Base-by-base conservation (phyloP, 495 filamentous ascomycete genomes). In the Pseudevernia furfuracea region DNA sequence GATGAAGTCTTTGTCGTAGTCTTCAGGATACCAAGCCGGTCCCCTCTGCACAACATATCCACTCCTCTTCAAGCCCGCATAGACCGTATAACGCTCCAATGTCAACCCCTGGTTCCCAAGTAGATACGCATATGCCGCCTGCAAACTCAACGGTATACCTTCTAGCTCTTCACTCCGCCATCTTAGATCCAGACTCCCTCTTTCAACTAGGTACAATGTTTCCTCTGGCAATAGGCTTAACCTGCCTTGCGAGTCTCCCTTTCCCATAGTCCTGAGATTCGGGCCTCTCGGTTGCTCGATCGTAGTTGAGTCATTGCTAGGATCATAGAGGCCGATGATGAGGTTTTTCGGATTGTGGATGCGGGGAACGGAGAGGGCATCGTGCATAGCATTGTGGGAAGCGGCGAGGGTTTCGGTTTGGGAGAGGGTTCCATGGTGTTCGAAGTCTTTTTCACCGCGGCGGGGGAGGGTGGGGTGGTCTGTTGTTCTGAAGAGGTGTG, bases 391-490 rank as follows among this genome's bases (percentile, higher is more conserved):
- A 62, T 81, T 77, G n/a, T 93, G 85, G 36, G 90, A 93, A 30
- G 88, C 84, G 66, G 85, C 84, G 57, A 98, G 87, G 32, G 87
- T 81, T 59, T 81, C 76, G 67, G 85, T 83, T 75, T 98, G 94
- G 61, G 87, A 84, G 55, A 83, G 78, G 19, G 94, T 97, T 63
- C 88, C 90, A 74, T 97, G 90, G 19, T 89, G 84, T 75, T 97
- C 94, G 74, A 97, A 98, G 78, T 98, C 94, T 74, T 98, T 98
- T 71, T 94, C 89, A 58, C 94, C 94, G 63, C 89, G 88, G 65
- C 84, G 86, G 44, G 89, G 89, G 41, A 92, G 78, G 19, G 76
- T 74, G 10, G 75, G 66, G 52, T 77, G 69, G 34, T 25, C 46
- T 25, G 65, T 60, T 58, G 58, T 55, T 72, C 63, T 61, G 36